Base-by-base conservation (phyloP, 2,329 filamentous ascomycete genomes). In the Helicocarpus griseus region DNA sequence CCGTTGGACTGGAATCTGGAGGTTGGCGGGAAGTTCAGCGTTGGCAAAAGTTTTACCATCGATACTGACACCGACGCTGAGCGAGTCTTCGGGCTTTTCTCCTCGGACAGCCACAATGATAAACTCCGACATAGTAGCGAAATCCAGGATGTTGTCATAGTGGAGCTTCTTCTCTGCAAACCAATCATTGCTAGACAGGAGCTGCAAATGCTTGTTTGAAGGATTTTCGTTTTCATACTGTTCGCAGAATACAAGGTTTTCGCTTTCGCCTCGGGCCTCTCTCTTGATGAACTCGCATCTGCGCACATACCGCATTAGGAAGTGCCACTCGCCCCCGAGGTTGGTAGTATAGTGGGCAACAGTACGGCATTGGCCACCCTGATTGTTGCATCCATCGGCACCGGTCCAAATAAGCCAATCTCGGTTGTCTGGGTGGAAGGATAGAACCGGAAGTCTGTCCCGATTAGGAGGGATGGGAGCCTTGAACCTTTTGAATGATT, bases 91-190 rank as follows among this genome's bases (percentile, higher is more conserved):
- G 31, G 45, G 4, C 35, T 86, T 81, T 53, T 85, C 78, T 5
- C 64, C 62, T 44, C 78, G 78, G 5, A 85, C 83, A 1, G 90
- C 90, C 47, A 95, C 85, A 36, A 98, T 81, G 62, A 98, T 93
- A 67, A 95, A 98, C 65, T 98, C 93, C 36, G 86, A 85, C 91
- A 96, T 97, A 4, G 86, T 94, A 2, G 89, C 91, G 68, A 95
- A 97, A 59, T 86, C 85, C 59, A 85, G 81, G 39, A 95, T 86
- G 54, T 90, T 79, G 22, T 80, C 76, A 64, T 86, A 82, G 53
- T 81, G 77, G 21, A 81, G 73, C 13, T 74, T 73, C 59, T 83
- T 78, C 56, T 81, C 78, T 11, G 74, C 71, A 62, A 94, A 94
- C 70, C 85, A 89, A 61, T 94, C 83, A 40, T 87, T 77, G 66